Conservation (phyloP, 192 early-diverging fungal genomes). For the Backusella mclennaniae region DNA sequence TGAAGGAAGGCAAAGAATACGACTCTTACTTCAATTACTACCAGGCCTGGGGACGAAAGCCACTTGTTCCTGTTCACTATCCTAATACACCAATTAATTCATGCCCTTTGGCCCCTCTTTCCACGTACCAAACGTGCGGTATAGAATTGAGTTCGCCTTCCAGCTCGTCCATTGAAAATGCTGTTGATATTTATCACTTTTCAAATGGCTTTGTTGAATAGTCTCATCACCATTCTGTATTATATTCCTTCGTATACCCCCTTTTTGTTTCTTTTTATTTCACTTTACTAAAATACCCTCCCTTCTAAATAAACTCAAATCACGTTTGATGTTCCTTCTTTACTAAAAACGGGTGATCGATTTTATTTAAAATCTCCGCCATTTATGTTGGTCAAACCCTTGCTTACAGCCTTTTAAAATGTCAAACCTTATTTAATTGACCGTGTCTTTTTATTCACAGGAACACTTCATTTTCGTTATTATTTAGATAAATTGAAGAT, state of each 20-base stretch:
- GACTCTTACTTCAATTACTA: constrained; percentile 15
- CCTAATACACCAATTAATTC: neutral
- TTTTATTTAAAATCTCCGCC: neutral
- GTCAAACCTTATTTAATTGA: too few species aligned
- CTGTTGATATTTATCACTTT: constrained; percentile 13
- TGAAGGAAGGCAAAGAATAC: neutral
- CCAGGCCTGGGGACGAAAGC: constrained; percentile 4
- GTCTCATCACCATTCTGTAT: neutral
- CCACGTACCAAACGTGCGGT: neutral
- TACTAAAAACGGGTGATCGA: neutral
- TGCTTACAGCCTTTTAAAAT: too few species aligned
- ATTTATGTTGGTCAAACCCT: neutral
- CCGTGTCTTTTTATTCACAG: too few species aligned
- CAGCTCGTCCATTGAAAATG: neutral
- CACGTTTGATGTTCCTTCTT: neutral
- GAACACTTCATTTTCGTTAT: too few species aligned
- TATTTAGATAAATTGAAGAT: too few species aligned
- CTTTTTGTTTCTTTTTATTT: neutral
- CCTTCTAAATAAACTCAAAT: neutral
- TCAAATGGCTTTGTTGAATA: constrained; percentile 4
- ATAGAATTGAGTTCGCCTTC: neutral
- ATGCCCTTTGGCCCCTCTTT: neutral
- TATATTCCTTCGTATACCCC: neutral
- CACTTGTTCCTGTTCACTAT: neutral
- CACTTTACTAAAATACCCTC: neutral